Evolutionary conservation across 805 yeast species (phyloP), one percentile per base, ranked within the genome.

Genomic region (Candida ipomoeae): DNA sequence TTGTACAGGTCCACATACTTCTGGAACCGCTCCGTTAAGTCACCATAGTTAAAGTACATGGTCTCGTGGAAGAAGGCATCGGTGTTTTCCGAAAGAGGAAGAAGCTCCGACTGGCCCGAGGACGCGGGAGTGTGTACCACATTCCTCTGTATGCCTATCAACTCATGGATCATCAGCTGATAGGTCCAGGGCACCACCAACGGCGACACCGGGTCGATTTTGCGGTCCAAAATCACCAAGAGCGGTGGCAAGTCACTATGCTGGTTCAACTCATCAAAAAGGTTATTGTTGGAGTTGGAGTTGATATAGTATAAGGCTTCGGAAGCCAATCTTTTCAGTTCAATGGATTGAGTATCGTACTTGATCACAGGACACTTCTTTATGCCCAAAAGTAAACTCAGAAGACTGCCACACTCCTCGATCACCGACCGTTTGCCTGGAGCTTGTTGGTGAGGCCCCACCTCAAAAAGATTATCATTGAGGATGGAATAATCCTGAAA

Each of bases 151-250:
- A 94, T 87, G 2, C 92, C 96, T 31, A 94, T 72, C 20, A 90
- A 77, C 64, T 95, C 98, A 65, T 92, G 96, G 15, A 94, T 89
- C 98, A 94, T 92, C 2, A 97, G 87, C 64, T 92, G 98, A 68
- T 89, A 94, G 1, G 99, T 91, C 99, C 99, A 94, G 2, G 98
- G 99, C 37, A 85, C 81, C 44, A 94, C 70, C 31, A 94, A 75
- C 1, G 99, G 97, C 0, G 99, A 92, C 13, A 92, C 74, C 2
- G 99, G 97, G 67, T 94, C 99, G 61, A 82, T 86, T 51, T 83
- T 80, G 48, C 99, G 76, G 66, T 94, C 98, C 44, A 94, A 62
- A 2, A 94, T 73, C 11, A 94, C 66, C 43, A 95, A 68, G 6
- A 86, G 61, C 1, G 97, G 95, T 1, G 90, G 81, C 0, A 84